A percentile compares a stretch with the other conserved stretches of the same genome.
Conservation (phyloP, 371 early-diverging fungal species). For the Mucor velutinosus region DNA sequence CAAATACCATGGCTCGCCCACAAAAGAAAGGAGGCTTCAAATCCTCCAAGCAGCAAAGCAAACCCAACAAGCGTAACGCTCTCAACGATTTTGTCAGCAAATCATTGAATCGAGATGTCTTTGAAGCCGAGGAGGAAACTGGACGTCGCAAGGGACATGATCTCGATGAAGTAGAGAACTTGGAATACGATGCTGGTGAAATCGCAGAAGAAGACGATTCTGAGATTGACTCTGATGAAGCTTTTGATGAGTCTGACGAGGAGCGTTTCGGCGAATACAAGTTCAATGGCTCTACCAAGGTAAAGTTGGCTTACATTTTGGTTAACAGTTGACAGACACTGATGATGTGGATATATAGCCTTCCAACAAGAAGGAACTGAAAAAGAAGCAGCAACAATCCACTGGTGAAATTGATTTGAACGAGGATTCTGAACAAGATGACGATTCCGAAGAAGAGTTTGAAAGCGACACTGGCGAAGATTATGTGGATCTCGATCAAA, state of each 20-base stretch:
- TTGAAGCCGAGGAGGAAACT: conserved; percentile 63
- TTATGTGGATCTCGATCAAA: conserved; percentile 61
- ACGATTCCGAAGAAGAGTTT: conserved; percentile 51
- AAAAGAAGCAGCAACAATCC: conserved; percentile 23
- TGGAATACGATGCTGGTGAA: conserved; percentile 72
- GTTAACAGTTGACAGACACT: not conserved
- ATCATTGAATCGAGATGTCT: conserved; percentile 31
- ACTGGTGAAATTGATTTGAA: conserved; percentile 49
- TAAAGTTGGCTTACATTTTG: not conserved
- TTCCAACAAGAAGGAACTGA: conserved; percentile 37
- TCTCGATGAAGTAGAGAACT: conserved; percentile 76
- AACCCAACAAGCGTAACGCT: not conserved
- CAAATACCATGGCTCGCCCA: conserved; percentile 22
- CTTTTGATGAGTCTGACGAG: conserved; percentile 86
- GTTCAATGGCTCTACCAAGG: conserved; percentile 43
- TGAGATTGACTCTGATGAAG: conserved; percentile 90
- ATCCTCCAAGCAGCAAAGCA: not conserved
- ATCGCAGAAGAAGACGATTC: conserved; percentile 89
- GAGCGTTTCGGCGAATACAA: conserved; percentile 76
- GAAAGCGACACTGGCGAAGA: conserved; percentile 55
- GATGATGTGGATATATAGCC: not conserved
- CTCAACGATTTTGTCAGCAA: not conserved
- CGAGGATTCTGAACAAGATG: conserved; percentile 54
- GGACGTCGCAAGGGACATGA: conserved; percentile 59
- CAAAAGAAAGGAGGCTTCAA: conserved; percentile 16